Conservation (phyloP, 106 monocot genomes). For the Narthecium ossifragum region DNA sequence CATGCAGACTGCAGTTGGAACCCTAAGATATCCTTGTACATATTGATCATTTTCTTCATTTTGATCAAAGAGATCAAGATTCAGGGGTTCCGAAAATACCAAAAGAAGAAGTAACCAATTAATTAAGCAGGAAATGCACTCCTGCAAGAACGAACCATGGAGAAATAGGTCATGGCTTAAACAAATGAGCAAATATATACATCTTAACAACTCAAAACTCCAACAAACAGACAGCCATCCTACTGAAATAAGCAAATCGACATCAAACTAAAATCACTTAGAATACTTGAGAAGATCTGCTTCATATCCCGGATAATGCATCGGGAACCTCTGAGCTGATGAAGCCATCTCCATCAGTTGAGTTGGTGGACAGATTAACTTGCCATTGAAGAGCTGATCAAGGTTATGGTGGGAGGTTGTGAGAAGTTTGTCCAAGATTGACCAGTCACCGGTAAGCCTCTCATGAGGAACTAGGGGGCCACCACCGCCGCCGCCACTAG, state of each 20-base stretch:
- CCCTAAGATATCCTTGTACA: too few relatives aligned
- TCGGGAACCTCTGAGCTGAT: conserved; percentile 32
- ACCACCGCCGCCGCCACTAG: neutral
- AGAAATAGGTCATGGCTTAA: conserved; percentile 17
- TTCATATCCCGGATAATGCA: conserved; percentile 52
- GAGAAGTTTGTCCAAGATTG: conserved; percentile 78
- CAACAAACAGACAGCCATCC: neutral
- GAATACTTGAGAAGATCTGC: conserved; percentile 41
- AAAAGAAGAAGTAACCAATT: too few relatives aligned
- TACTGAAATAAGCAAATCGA: neutral
- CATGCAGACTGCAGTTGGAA: too few relatives aligned
- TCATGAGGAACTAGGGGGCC: conserved; percentile 11
- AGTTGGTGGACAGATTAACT: conserved; percentile 6
- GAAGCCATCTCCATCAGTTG: conserved; percentile 34
- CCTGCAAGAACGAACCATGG: neutral
- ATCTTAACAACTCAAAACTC: conserved; percentile 11
- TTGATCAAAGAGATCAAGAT: too few relatives aligned
- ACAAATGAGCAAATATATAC: conserved; percentile 21
- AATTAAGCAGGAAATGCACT: conserved; percentile 1
- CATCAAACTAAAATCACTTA: conserved; percentile 23
- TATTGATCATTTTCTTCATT: too few relatives aligned
- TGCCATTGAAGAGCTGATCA: conserved; percentile 58
- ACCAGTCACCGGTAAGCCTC: conserved; percentile 50
- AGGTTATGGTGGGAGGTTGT: conserved; percentile 61
- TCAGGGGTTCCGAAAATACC: too few relatives aligned